phyloP scores from a whole-genome alignment of 164 flowering plant species.

The Echeveria elegans region DNA sequence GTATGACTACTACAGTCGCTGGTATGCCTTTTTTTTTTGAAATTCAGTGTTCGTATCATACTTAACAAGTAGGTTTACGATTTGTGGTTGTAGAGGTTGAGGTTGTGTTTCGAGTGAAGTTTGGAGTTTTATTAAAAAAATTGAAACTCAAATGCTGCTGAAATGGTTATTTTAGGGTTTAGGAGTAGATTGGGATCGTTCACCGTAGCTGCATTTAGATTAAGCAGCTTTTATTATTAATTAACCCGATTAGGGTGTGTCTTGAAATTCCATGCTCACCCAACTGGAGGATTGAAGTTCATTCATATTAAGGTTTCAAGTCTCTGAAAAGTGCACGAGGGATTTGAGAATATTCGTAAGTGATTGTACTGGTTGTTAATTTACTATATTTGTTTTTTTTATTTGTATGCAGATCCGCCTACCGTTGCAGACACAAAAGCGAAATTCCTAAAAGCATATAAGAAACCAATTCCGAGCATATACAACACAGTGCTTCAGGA shows the following conservation, averaged over 20 bases:
- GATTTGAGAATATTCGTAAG: background rate
- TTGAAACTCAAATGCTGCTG: background rate
- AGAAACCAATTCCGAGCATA: constrained; percentile 84
- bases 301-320: too few relatives aligned
- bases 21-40: constrained; percentile 12
- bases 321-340: too few relatives aligned
- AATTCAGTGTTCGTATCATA: too few relatives aligned
- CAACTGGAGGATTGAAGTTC: too few relatives aligned
- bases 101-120: background rate
- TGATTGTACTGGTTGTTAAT: too few relatives aligned
- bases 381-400: too few relatives aligned
- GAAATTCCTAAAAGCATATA: constrained; percentile 71
- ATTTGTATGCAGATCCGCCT: constrained; percentile 43
- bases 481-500: constrained; percentile 89
- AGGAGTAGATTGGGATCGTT: too few relatives aligned
- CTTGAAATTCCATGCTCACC: too few relatives aligned
- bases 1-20: constrained; percentile 18
- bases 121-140: background rate
- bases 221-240: too few relatives aligned
- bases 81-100: too few relatives aligned
- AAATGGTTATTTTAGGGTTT: background rate
- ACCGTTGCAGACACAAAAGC: constrained; percentile 82
- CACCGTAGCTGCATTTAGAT: background rate
- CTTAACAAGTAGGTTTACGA: too few relatives aligned
- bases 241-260: too few relatives aligned